Evolutionary conservation across 192 early-diverging fungal genomes (phyloP), one percentile per base, ranked within the genome.

Genomic region (Paraglomus occultum): DNA sequence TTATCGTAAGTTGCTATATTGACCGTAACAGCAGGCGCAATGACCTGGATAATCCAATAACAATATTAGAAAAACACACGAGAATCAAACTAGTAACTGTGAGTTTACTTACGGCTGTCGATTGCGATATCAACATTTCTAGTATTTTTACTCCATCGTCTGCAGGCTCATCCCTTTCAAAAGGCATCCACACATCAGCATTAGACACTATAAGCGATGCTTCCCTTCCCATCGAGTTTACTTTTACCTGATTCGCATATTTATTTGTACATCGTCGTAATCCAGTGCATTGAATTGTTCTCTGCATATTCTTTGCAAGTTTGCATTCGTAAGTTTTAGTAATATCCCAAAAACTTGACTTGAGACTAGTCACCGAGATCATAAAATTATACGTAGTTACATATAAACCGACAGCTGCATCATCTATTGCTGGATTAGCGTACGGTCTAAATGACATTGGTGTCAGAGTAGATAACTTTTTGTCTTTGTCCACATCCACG

Each of bases 71-170:
- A 2, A 31, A 31, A 31, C 31, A 31, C 31, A 3, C 3, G 31
- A 31, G 31, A 31, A 31, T 31, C 31, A 31, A 31, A 31, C 31
- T 1, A 3, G 31, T 31, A 31, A 31, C 3, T 3, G 3, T 3
- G 31, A 31, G 31, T 31, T 31, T 31, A 31, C 31, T 31, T 31
- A 31, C 31, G 3, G 31, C 31, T 31, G 31, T 31, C 12, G 60
- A 62, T 62, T 62, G 60, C 12, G 60, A 62, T 45, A 43, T 23
- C 22, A 62, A 38, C 42, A 62, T 45, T 22, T 62, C 60, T 46
- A 62, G 2, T 22, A 62, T 18, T 43, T 62, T 22, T 45, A 42
- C 43, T 22, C 17, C 17, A 10, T 44, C 22, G 11, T 62, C 15
- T 47, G 9, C 11, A 5, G 17, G 11, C 10, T 45, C 18, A 12